Evolutionary conservation across 805 yeast genomes (phyloP), one percentile per base, ranked within the genome.

Genomic region (Candida gorgasii): DNA sequence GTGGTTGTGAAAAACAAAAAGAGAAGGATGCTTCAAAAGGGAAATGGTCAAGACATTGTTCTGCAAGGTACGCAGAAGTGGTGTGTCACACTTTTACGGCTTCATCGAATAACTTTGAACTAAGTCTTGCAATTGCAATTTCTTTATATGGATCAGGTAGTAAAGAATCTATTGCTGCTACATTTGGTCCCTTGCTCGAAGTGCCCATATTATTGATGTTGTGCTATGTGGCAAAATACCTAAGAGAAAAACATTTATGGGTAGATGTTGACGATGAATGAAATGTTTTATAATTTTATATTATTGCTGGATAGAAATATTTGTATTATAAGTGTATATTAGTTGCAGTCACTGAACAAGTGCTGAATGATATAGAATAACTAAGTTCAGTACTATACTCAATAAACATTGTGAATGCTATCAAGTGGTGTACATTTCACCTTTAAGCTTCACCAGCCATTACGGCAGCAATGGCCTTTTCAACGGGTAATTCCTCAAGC

Each of bases 111-210:
- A 79, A 79, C 53, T 79, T 79, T 50, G 83, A 79, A 53, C 61
- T 78, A 32, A 74, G 80, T 43, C 58, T 79, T 27, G 81, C 84
- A 3, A 71, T 79, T 14, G 76, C 80, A 1, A 69, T 75, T 5
- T 67, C 80, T 0, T 48, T 76, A 9, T 79, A 75, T 57, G 84
- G 84, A 0, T 58, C 67, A 19, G 75, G 73, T 1, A 70, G 79
- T 43, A 67, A 73, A 39, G 73, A 78, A 51, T 73, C 82, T 1
- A 66, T 79, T 31, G 84, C 84, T 4, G 76, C 83, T 2, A 77
- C 83, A 0, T 75, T 78, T 53, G 84, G 83, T 2, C 83, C 83
- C 0, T 60, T 79, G 27, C 52, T 79, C n/a, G 84, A 79, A 49
- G 79, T 79, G 8, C 84, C 84, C 4, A 68, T 79, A 6, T 60